These are phyloP conservation scores for Withania somnifera DNA, from an alignment of 305 asterid species.

Conservation along the genomic window DNA sequence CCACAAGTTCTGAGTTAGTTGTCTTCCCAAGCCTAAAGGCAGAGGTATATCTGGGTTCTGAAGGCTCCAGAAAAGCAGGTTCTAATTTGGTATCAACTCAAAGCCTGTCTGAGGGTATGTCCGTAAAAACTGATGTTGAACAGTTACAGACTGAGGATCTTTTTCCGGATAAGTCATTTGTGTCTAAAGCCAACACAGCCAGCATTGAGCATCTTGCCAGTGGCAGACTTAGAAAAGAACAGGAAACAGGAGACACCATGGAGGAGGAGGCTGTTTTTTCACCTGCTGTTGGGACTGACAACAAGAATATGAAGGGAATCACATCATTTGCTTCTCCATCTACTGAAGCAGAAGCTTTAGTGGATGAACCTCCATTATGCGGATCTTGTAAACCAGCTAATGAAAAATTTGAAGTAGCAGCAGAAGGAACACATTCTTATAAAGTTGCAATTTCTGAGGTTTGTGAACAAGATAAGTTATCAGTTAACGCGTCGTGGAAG, in stretches of 20 bases:
- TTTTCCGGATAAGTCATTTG: slow-evolving; percentile 12
- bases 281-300: slow-evolving; percentile 4
- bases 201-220: neutral
- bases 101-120: slow-evolving; percentile 9
- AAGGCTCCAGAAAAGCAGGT: slow-evolving; percentile 6
- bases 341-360: neutral
- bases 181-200: slow-evolving; percentile 9
- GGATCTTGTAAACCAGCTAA: neutral
- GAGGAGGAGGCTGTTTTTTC: slow-evolving; percentile 6
- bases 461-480: slow-evolving; percentile 9
- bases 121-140: slow-evolving; percentile 8
- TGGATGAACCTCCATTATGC: neutral
- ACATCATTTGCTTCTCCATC: slow-evolving; percentile 1
- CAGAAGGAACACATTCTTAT: slow-evolving; percentile 3
- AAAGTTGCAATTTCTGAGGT: slow-evolving; percentile 12
- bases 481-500: neutral
- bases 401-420: neutral
- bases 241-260: neutral
- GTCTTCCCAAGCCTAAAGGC: slow-evolving; percentile 2
- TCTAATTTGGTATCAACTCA: slow-evolving; percentile 4
- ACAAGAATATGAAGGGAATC: slow-evolving; percentile 3
- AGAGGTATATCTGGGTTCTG: slow-evolving; percentile 9
- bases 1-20: slow-evolving; percentile 19
- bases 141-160: slow-evolving; percentile 6
- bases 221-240: slow-evolving; percentile 14